These are phyloP conservation scores for Musa schizocarpa DNA, from an alignment of 176 grass and related monocot genomes.

Conservation along the genomic window DNA sequence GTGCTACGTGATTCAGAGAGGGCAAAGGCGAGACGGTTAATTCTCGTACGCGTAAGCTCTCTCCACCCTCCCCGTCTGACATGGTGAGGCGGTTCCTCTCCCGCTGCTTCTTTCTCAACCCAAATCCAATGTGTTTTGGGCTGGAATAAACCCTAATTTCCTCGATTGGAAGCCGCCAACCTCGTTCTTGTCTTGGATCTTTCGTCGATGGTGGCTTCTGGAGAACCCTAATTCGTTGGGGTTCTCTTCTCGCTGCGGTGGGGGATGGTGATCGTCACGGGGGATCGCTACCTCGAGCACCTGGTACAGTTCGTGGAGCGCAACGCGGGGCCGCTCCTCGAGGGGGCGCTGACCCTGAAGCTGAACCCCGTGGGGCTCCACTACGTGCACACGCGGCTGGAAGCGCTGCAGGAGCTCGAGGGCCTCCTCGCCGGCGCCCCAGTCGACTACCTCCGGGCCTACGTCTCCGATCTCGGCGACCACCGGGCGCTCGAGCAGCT, in stretches of 20 bases:
- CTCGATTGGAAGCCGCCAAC: background rate
- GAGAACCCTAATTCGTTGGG: constrained; percentile 31
- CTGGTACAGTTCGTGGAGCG: constrained; percentile 60
- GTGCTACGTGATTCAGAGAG: too few relatives aligned
- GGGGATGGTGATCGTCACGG: constrained; percentile 41
- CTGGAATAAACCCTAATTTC: background rate
- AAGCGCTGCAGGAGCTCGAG: constrained; percentile 83
- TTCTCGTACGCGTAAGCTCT: too few relatives aligned
- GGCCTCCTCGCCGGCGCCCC: constrained; percentile 77
- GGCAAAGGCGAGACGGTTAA: too few relatives aligned
- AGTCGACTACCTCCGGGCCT: constrained; percentile 93
- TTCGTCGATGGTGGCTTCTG: background rate
- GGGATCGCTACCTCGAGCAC: constrained; percentile 81
- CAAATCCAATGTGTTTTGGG: background rate
- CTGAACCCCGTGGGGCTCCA: constrained; percentile 86
- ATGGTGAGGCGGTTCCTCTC: background rate
- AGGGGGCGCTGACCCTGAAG: constrained; percentile 68
- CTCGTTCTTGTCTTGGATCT: background rate
- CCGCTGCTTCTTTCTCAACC: background rate
- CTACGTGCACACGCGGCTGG: constrained; percentile 90
- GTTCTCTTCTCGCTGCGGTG: background rate
- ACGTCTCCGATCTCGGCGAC: constrained; percentile 88
- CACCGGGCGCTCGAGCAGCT: constrained; percentile 93
- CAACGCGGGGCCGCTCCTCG: constrained; percentile 57
- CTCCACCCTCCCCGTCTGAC: background rate